Conservation (phyloP, 345 rosid species). For the Rhodamnia argentea region DNA sequence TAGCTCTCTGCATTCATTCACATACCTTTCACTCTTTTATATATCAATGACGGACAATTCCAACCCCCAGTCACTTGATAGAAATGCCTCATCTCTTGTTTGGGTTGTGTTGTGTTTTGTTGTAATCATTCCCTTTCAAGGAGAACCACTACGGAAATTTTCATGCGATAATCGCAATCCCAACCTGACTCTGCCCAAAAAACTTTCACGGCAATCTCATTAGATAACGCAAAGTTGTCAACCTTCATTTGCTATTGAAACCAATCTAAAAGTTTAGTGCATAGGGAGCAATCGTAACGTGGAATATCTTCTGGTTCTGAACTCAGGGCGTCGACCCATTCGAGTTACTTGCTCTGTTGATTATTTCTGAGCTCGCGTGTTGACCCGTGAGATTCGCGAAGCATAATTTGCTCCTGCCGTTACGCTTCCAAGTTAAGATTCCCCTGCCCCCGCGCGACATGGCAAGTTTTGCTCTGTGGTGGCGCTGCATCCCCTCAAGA, state of each 20-base stretch:
- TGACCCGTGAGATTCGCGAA: no score
- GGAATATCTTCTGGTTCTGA: no score
- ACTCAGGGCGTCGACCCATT: no score
- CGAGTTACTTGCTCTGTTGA: no score
- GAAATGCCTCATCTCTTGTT: background rate
- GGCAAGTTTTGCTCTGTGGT: background rate
- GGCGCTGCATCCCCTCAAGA: background rate
- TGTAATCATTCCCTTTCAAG: background rate
- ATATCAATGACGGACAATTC: background rate
- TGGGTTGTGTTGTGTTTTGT: background rate
- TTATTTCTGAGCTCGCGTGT: no score
- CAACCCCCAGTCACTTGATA: background rate
- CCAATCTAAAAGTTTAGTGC: background rate
- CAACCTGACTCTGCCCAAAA: background rate
- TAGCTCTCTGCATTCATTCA: background rate
- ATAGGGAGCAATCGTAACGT: background rate
- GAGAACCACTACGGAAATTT: background rate
- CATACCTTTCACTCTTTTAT: background rate
- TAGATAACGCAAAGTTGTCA: background rate
- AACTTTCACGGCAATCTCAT: background rate
- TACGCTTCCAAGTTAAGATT: background rate
- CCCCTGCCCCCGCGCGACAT: background rate
- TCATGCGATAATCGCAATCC: background rate
- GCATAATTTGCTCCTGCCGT: background rate
- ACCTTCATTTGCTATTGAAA: background rate